Evolutionary conservation across 805 yeast genomes (phyloP).

Genomic region (Blastobotrys americana): DNA sequence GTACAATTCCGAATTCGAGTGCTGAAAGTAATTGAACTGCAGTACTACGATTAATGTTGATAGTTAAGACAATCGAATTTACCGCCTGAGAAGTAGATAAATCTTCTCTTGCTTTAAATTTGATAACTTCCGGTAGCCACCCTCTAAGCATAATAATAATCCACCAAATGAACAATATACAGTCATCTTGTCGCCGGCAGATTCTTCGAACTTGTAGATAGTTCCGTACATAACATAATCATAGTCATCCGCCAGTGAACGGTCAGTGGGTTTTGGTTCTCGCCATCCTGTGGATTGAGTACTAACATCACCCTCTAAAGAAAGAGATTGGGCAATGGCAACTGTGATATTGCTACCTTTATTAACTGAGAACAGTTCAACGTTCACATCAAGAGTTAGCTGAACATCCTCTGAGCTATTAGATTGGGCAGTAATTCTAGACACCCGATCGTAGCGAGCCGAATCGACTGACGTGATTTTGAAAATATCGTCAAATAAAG

Average conservation of each 20-base stretch:
- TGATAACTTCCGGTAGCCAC: slow-evolving; percentile 83
- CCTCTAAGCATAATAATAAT: slow-evolving; percentile 85
- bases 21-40: too few species aligned
- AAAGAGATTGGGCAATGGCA: slow-evolving; percentile 72
- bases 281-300: slow-evolving; percentile 60
- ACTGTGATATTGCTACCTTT: slow-evolving; percentile 73
- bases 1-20: too few species aligned
- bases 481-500: slow-evolving; percentile 90
- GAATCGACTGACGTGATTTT: slow-evolving; percentile 75
- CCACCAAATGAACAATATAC: slow-evolving; percentile 97
- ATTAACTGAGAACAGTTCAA: slow-evolving; percentile 82
- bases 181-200: slow-evolving; percentile 52
- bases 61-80: too few species aligned
- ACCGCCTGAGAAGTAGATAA: slow-evolving; percentile 79
- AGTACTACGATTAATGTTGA: too few species aligned
- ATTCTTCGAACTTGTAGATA: slow-evolving; percentile 92
- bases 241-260: slow-evolving; percentile 89
- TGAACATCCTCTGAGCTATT: slow-evolving; percentile 74
- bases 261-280: slow-evolving; percentile 76
- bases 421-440: slow-evolving; percentile 82
- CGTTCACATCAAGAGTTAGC: slow-evolving; percentile 81
- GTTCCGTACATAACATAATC: slow-evolving; percentile 98
- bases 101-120: slow-evolving; percentile 89
- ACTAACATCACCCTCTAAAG: slow-evolving; percentile 42
- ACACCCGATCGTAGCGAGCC: slow-evolving; percentile 86